Percentiles rank a stretch among this genome's conserved stretches.
Evolutionary conservation across 257 asterid species (phyloP).

Genomic region (Solanum acaule): DNA sequence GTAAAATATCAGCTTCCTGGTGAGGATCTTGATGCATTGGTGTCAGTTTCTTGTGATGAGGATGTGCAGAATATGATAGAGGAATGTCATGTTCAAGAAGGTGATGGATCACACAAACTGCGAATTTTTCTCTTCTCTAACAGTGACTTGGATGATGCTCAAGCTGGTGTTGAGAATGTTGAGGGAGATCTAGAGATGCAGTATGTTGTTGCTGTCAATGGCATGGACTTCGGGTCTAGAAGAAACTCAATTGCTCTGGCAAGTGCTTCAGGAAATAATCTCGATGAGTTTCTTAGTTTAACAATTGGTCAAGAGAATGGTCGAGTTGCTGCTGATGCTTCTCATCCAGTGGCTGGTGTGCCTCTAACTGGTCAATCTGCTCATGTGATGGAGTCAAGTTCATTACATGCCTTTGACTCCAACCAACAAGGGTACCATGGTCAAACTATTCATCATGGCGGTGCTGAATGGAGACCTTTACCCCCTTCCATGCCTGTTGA

Average conservation of each 20-base stretch:
- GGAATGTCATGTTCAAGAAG: constrained; percentile 52
- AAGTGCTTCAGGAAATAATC: constrained; percentile 47
- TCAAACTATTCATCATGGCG: constrained; percentile 28
- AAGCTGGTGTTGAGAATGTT: constrained; percentile 37
- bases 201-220: constrained; percentile 77
- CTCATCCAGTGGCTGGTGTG: constrained; percentile 23
- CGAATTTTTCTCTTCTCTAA: constrained; percentile 63
- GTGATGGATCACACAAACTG: constrained; percentile 62
- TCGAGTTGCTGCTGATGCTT: constrained; percentile 22
- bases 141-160: constrained; percentile 61
- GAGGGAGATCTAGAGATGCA: constrained; percentile 67
- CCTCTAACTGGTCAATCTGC: constrained; percentile 36
- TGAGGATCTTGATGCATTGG: constrained; percentile 95
- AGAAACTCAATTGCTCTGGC: constrained; percentile 54
- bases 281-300: constrained; percentile 57
- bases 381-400: constrained; percentile 25
- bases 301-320: constrained; percentile 39
- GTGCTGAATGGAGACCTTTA: constrained; percentile 37
- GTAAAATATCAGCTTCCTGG: constrained; percentile 96
- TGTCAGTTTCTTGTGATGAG: constrained; percentile 84
- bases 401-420: constrained; percentile 33
- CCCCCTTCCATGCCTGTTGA: constrained; percentile 23
- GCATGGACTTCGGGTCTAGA: constrained; percentile 68
- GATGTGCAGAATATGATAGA: constrained; percentile 91
- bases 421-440: constrained; percentile 27